Conservation (phyloP, 257 asterid genomes). For the Solanum dulcamara region DNA sequence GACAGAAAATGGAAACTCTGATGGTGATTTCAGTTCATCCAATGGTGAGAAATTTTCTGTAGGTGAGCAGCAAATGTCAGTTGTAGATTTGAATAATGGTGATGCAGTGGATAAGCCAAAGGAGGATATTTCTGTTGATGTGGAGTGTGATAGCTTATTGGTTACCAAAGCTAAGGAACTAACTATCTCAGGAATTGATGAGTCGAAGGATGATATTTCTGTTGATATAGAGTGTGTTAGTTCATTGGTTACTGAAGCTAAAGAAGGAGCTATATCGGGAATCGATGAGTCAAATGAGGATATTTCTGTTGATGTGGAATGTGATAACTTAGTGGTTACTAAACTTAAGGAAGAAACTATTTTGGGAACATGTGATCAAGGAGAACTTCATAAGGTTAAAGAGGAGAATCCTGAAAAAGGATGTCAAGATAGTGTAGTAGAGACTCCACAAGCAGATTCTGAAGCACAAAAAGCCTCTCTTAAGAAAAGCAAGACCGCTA, state of each 20-base stretch:
- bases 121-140: slow-evolving; percentile 14
- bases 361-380: slow-evolving; percentile 12
- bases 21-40: background rate
- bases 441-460: slow-evolving; percentile 14
- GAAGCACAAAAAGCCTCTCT: slow-evolving; percentile 5
- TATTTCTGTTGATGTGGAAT: slow-evolving; percentile 2
- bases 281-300: slow-evolving; percentile 14
- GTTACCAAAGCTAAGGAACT: slow-evolving; percentile 15
- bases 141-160: slow-evolving; percentile 11
- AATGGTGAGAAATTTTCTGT: slow-evolving; percentile 17
- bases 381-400: slow-evolving; percentile 11
- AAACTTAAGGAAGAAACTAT: slow-evolving; percentile 21
- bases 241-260: slow-evolving; percentile 16
- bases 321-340: slow-evolving; percentile 12
- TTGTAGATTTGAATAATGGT: background rate
- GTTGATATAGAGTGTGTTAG: slow-evolving; percentile 13
- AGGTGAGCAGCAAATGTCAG: slow-evolving; percentile 1
- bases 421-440: background rate
- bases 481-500: slow-evolving; percentile 25
- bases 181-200: background rate
- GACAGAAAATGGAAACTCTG: background rate
- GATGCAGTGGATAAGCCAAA: slow-evolving; percentile 12
- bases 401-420: background rate
- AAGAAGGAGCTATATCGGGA: background rate
- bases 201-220: slow-evolving; percentile 14